phyloP scores from a whole-genome alignment of 768 basidiomycete species.

The Naganishia vishniacii region DNA sequence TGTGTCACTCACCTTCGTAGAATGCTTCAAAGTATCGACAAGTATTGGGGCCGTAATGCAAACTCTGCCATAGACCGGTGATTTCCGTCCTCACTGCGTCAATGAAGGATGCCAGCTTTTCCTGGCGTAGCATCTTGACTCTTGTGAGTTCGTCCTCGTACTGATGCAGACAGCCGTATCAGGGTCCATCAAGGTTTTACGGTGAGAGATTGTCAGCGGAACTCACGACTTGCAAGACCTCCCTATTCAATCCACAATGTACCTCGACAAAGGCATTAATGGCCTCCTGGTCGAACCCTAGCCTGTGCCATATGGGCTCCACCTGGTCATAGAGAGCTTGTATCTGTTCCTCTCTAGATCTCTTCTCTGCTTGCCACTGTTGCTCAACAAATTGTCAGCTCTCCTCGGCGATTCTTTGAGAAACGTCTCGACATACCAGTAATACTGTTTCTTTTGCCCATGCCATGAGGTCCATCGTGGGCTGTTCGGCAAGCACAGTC shows the following conservation, averaged over 20 bases:
- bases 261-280: slow-evolving; percentile 90
- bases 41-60: slow-evolving; percentile 80
- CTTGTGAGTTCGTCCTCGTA: slow-evolving; percentile 86
- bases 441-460: slow-evolving; percentile 62
- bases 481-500: slow-evolving; percentile 48
- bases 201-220: not conserved
- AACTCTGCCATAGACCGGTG: slow-evolving; percentile 69
- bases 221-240: slow-evolving; percentile 60
- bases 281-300: slow-evolving; percentile 70
- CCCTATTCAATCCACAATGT: slow-evolving; percentile 73
- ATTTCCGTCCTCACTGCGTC: slow-evolving; percentile 76
- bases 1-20: slow-evolving; percentile 61
- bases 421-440: slow-evolving; percentile 25
- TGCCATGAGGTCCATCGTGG: slow-evolving; percentile 64
- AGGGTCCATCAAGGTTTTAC: not conserved
- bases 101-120: slow-evolving; percentile 80
- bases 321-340: slow-evolving; percentile 91
- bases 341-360: slow-evolving; percentile 70
- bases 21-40: slow-evolving; percentile 73
- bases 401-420: not conserved
- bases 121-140: slow-evolving; percentile 80
- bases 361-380: slow-evolving; percentile 65
- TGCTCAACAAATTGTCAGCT: not conserved
- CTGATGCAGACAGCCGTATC: slow-evolving; percentile 29
- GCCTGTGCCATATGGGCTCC: slow-evolving; percentile 78